Conservation (phyloP, 805 yeast species). For the Zygosaccharomyces pseudorouxii region DNA sequence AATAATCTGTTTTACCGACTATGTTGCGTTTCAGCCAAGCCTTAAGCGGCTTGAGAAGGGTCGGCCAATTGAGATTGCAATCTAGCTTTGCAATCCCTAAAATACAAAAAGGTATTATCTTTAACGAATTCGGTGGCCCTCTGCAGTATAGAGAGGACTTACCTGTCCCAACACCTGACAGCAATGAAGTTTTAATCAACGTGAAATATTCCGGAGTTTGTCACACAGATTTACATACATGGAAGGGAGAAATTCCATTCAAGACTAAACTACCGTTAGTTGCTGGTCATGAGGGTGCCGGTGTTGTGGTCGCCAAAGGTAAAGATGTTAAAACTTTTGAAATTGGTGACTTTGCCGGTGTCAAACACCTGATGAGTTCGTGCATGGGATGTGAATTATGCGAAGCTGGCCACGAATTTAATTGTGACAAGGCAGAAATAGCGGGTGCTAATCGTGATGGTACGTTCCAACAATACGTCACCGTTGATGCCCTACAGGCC, state of each 20-base stretch:
- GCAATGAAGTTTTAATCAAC: constrained; percentile 53
- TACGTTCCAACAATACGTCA: constrained; percentile 82
- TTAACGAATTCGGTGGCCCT: constrained; percentile 45
- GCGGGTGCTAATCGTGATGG: constrained; percentile 62
- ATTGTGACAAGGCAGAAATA: constrained; percentile 46
- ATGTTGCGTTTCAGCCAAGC: constrained; percentile 2
- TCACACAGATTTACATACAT: constrained; percentile 62
- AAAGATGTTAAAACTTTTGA: constrained; percentile 50
- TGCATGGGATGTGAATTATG: constrained; percentile 58
- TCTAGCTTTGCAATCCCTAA: constrained; percentile 36
- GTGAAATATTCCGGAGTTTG: constrained; percentile 64
- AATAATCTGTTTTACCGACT: not conserved
- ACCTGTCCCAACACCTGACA: constrained; percentile 54
- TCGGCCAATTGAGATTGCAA: constrained; percentile 14
- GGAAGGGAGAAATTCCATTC: constrained; percentile 66
- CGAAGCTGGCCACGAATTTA: constrained; percentile 48
- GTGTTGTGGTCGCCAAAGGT: constrained; percentile 57
- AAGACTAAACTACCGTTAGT: constrained; percentile 53
- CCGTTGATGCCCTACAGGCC: constrained; percentile 82
- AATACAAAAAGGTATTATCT: constrained; percentile 48
- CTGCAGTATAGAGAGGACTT: constrained; percentile 44
- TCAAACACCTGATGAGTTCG: constrained; percentile 62
- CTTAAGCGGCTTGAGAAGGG: not conserved
- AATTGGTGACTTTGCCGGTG: constrained; percentile 58
- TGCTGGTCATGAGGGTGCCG: constrained; percentile 69